Evolutionary conservation across 106 monocot species (phyloP).

Genomic region (Acorus gramineus): DNA sequence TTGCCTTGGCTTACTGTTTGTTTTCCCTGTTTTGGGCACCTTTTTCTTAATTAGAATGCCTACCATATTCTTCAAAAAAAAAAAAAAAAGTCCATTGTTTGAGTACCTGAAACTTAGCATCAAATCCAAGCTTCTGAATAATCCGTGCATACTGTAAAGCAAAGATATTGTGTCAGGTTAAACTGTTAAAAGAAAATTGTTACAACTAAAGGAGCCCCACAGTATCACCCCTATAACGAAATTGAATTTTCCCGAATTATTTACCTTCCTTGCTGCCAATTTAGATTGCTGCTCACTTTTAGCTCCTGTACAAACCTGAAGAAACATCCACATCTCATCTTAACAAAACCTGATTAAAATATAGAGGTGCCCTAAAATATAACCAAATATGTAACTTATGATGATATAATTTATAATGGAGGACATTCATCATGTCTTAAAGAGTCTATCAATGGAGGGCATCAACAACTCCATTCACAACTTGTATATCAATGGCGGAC

Average conservation of each 20-base stretch:
- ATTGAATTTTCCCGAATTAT: not conserved
- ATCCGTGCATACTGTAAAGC: constrained; percentile 80
- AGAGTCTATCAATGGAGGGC: too few relatives aligned
- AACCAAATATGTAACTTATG: not conserved
- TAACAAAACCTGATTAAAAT: not conserved
- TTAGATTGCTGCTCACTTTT: constrained; percentile 97
- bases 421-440: too few relatives aligned
- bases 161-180: constrained; percentile 16
- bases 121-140: constrained; percentile 93
- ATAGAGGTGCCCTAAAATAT: not conserved
- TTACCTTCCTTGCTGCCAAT: constrained; percentile 93
- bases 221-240: not conserved
- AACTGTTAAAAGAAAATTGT: constrained; percentile 2
- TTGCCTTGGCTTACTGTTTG: too few relatives aligned
- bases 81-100: too few relatives aligned
- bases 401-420: too few relatives aligned
- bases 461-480: too few relatives aligned
- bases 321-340: not conserved
- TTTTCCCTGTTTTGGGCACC: too few relatives aligned
- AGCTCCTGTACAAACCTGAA: constrained; percentile 90
- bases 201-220: not conserved
- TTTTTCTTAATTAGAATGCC: too few relatives aligned
- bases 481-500: too few relatives aligned
- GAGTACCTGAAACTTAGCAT: constrained; percentile 81
- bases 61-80: too few relatives aligned